Base-by-base conservation (phyloP, 2,329 filamentous ascomycete genomes). In the Ciborinia camelliae region DNA sequence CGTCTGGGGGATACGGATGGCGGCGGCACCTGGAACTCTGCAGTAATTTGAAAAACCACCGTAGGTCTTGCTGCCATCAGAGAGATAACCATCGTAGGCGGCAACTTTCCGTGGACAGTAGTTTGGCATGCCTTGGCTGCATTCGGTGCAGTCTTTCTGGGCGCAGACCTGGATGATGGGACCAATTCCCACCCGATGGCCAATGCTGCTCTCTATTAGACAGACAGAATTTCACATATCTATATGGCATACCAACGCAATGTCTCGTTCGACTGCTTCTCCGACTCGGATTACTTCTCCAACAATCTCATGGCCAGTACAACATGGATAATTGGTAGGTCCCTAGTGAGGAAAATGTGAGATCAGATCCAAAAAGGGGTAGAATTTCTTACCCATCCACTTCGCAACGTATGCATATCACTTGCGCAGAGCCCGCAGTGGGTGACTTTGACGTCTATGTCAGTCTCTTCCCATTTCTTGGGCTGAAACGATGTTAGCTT, bases 1-100 rank as follows among this genome's bases (percentile, higher is more conserved):
- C 0, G 73, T 74, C 18, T 85, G 81, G 0, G 84, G 84, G 50
- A 86, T 84, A 67, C 82, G 82, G 70, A 86, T 81, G 50, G 80
- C 81, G 68, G 91, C 92, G 69, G 84, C 82, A 14, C 77, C 79
- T 1, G 81, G 81, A 0, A 81, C 81, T 26, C 86, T 80, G 72
- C 81, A 81, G 66, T 83, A 75, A 76, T 78, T 1, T 79, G 80
- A 69, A 60, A 75, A 60, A 20, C 57, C 57, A 37, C 57, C 57
- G n/a, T 50, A 60, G 32, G 57, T 60, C 43, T 60, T 60, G 41
- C 43, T 60, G 4, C 57, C 57, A 35, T 60, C 57, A 4, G 57
- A 43, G 23, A 60, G 57, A 39, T 20, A 35, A 4, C 43, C 43
- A 50, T 51, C 57, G 20, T 60, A 60, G 8, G 57, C 43, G 39